Conservation (phyloP, 306 rosid species). For the Quillaja saponaria region DNA sequence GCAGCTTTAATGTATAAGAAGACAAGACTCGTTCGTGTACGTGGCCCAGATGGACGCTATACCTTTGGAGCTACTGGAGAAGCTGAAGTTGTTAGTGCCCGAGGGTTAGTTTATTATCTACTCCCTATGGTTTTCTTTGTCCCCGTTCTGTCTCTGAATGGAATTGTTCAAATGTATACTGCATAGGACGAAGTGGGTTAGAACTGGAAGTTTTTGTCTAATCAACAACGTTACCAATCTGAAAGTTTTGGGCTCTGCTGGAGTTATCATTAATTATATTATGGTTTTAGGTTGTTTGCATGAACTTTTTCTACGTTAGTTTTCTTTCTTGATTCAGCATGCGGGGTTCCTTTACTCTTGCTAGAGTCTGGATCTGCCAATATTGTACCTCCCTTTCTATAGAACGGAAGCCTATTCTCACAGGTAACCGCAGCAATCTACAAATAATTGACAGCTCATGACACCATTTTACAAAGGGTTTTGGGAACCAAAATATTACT, state of each 20-base stretch:
- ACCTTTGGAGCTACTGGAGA: constrained; percentile 79
- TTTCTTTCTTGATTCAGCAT: too few relatives aligned
- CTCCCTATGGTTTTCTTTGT: too few relatives aligned
- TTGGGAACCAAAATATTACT: not conserved
- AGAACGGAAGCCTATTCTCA: not conserved
- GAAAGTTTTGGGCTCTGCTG: too few relatives aligned
- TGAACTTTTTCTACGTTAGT: too few relatives aligned
- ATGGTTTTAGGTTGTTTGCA: too few relatives aligned
- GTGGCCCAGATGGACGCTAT: constrained; percentile 66
- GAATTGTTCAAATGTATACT: too few relatives aligned
- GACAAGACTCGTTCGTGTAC: constrained; percentile 77
- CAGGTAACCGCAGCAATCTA: not conserved
- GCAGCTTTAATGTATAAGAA: constrained; percentile 86
- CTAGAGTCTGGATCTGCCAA: not conserved
- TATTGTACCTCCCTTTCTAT: not conserved
- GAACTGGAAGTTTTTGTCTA: too few relatives aligned
- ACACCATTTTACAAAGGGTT: not conserved
- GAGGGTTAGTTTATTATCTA: constrained; percentile 67
- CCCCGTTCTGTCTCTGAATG: too few relatives aligned
- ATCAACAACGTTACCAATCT: too few relatives aligned
- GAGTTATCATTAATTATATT: too few relatives aligned
- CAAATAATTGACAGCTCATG: not conserved
- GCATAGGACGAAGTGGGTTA: too few relatives aligned
- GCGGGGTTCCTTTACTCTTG: too few relatives aligned
- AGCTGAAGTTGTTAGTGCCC: constrained; percentile 90